Conservation (phyloP, 73 alveolate genomes). For the Effrenium voratum region DNA sequence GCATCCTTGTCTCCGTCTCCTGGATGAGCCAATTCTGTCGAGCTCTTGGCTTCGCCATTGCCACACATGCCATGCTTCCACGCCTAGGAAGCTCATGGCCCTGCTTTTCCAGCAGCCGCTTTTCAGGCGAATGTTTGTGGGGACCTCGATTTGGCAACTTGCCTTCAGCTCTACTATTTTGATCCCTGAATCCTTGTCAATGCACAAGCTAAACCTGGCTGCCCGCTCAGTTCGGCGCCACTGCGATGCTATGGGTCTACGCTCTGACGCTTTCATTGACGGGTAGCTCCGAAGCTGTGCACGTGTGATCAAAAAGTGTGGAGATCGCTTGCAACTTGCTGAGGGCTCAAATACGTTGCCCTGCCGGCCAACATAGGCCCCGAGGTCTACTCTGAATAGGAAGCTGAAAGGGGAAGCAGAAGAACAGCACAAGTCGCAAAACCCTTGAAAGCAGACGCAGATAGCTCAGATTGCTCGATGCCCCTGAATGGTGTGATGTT, state of each 20-base stretch:
- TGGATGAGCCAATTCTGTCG: slow-evolving; percentile 68
- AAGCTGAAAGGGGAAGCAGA: background rate
- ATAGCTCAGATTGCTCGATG: background rate
- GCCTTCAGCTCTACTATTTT: background rate
- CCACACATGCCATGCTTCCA: background rate
- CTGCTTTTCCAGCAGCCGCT: slow-evolving; percentile 74
- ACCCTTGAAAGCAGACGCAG: background rate
- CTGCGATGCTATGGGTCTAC: slow-evolving; percentile 32
- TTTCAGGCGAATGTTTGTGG: slow-evolving; percentile 56
- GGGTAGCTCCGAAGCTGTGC: slow-evolving; percentile 35
- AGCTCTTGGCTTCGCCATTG: background rate
- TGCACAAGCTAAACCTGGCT: background rate
- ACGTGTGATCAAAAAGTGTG: background rate
- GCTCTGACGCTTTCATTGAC: background rate
- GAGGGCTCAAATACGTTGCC: background rate
- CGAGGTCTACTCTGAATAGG: background rate
- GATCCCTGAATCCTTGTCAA: background rate
- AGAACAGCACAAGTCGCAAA: too few species aligned
- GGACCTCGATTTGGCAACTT: background rate
- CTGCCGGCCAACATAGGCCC: background rate
- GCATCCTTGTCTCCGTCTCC: slow-evolving; percentile 65
- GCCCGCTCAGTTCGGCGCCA: slow-evolving; percentile 33
- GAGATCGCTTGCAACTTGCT: background rate
- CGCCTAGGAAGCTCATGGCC: slow-evolving; percentile 52
- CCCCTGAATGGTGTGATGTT: too few species aligned